Evolutionary conservation across 2,329 filamentous ascomycete genomes (phyloP), one percentile per base, ranked within the genome.

Genomic region (Arthrocladium fulminans): DNA sequence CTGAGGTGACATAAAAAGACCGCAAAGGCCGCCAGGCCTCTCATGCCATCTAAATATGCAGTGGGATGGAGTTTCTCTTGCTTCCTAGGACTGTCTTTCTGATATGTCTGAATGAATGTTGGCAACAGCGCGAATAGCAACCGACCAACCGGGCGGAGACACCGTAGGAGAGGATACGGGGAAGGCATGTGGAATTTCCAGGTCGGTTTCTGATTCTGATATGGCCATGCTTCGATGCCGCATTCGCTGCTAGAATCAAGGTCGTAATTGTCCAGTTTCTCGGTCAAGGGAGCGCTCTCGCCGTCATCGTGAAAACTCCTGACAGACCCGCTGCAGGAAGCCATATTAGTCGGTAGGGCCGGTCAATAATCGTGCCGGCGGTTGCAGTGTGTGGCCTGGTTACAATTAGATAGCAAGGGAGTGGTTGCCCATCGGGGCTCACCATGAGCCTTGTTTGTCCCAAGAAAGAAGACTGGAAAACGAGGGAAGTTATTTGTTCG

Each of bases 21-120:
- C 50, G 48, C 37, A 15, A 61, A 45, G 4, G 59, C 58, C 9
- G 59, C 59, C 45, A 60, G 42, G 5, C 59, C 59, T 47, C 59
- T 49, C 37, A 60, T 47, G 19, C 57, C 59, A 51, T 60, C 59
- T 12, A 61, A 52, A 38, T 59, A 61, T 25, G 58, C 54, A 3
- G 58, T 61, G 3, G 51, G 38, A 30, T 56, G 54, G 37, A 52
- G 43, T 20, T 53, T 42, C n/a, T 27, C 34, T 27, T 20, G 30
- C 9, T 39, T 27, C 10, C n/a, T 35, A 12, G n/a, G 2, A 0
- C 17, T n/a, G 7, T 42, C 27, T 23, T 48, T 35, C 23, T 41
- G 23, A 13, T n/a, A 12, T n/a, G 20, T 41, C n/a, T 42, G 45
- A 12, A 41, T 12, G 45, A 42, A 48, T 17, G 45, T 35, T 13